These are phyloP conservation scores for Cladophialophora chaetospira DNA, from an alignment of 2,329 filamentous ascomycete genomes.

Conservation along the genomic window DNA sequence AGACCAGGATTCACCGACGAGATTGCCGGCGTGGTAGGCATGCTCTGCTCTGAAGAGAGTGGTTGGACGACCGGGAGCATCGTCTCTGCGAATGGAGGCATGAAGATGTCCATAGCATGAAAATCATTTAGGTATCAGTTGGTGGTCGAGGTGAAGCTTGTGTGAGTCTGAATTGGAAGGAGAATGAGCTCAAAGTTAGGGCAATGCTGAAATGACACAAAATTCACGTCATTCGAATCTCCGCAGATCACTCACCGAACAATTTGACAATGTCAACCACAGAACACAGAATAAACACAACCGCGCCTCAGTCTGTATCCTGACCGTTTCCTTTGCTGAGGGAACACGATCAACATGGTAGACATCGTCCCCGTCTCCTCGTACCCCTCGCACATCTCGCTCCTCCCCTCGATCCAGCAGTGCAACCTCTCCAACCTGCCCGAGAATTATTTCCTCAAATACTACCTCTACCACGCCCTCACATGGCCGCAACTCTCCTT, in stretches of 20 bases:
- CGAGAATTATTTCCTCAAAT: constrained; percentile 99
- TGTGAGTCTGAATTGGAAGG: not conserved
- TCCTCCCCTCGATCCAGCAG: constrained; percentile 86
- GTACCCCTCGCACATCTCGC: constrained; percentile 69
- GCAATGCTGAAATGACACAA: not conserved
- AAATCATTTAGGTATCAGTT: too few relatives aligned
- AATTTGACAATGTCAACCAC: not conserved
- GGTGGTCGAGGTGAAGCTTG: not conserved
- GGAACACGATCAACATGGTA: constrained; percentile 41
- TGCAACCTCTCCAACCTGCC: constrained; percentile 98
- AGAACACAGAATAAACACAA: not conserved
- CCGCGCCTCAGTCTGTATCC: constrained; percentile 7
- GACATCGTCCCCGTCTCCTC: constrained; percentile 52
- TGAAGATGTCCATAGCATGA: constrained; percentile 54
- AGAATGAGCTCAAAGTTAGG: not conserved
- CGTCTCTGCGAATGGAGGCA: constrained; percentile 77
- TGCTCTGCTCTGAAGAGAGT: constrained; percentile 72
- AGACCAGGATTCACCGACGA: constrained; percentile 68
- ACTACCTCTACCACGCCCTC: constrained; percentile 98
- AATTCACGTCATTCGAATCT: constrained; percentile 8
- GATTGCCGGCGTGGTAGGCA: constrained; percentile 73
- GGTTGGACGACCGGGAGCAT: constrained; percentile 78
- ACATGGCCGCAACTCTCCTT: constrained; percentile 98
- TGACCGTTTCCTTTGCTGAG: not conserved
- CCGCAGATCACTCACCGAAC: not conserved